Evolutionary conservation across 164 flowering plant species (phyloP).

Genomic region (Saururus chinensis): DNA sequence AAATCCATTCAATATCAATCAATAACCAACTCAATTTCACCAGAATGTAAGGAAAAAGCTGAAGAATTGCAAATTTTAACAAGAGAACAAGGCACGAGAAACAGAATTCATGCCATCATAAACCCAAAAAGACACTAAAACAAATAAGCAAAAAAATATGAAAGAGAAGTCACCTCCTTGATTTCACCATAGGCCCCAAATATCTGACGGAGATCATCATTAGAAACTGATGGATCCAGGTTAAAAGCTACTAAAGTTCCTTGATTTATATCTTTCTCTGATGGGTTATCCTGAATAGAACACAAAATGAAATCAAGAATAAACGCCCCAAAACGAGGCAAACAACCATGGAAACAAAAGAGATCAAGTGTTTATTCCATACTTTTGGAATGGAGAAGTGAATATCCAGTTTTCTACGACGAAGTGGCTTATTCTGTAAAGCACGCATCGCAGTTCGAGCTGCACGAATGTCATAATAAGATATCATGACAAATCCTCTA

Average conservation of each 20-base stretch:
- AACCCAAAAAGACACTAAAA: constrained; percentile 2
- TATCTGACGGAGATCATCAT: constrained; percentile 77
- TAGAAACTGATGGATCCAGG: constrained; percentile 88
- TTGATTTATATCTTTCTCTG: constrained; percentile 94
- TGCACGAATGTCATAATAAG: constrained; percentile 93
- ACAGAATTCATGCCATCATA: no score
- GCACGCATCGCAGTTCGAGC: constrained; percentile 98
- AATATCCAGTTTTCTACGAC: constrained; percentile 95
- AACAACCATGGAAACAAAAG: constrained; percentile 1
- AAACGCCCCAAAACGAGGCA: neutral
- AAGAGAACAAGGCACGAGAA: no score
- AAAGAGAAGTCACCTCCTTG: constrained; percentile 58
- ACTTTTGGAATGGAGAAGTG: constrained; percentile 99
- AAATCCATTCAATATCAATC: constrained; percentile 2
- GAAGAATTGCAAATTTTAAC: no score
- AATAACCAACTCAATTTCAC: neutral
- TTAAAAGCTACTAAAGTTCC: constrained; percentile 94
- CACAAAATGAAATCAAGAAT: constrained; percentile 2
- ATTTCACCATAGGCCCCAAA: constrained; percentile 95
- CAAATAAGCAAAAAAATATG: neutral
- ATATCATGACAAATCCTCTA: constrained; percentile 98
- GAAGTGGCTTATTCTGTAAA: constrained; percentile 81
- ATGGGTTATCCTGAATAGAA: constrained; percentile 72
- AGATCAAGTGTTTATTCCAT: neutral
- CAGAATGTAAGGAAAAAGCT: neutral